These are phyloP conservation scores for Astrocystis sublimbata DNA, from an alignment of 495 filamentous ascomycete genomes.

Conservation along the genomic window DNA sequence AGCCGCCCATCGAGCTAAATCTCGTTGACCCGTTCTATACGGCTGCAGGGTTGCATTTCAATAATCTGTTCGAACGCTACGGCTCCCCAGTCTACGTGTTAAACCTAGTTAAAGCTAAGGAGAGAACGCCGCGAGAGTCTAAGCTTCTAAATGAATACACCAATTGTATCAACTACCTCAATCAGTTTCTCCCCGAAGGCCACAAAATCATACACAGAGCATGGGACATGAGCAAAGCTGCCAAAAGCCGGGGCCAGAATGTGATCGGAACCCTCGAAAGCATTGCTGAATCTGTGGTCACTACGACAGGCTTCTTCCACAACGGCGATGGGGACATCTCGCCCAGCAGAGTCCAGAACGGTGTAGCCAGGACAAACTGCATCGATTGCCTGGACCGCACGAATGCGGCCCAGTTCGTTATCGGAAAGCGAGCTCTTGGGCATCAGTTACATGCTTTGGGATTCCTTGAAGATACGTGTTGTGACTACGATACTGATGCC, in stretches of 20 bases:
- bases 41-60: conserved; percentile 94
- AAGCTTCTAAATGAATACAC: conserved; percentile 87
- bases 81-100: conserved; percentile 87
- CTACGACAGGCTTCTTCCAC: conserved; percentile 88
- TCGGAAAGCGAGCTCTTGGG: conserved; percentile 92
- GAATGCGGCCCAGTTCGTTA: conserved; percentile 96
- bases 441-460: conserved; percentile 92
- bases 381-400: conserved; percentile 97
- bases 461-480: conserved; percentile 71
- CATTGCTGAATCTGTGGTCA: conserved; percentile 84
- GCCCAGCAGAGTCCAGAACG: conserved; percentile 77
- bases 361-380: conserved; percentile 92
- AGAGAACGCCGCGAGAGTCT: conserved; percentile 89
- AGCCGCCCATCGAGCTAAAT: conserved; percentile 92
- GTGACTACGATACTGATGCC: conserved; percentile 93
- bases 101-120: conserved; percentile 90
- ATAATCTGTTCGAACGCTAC: conserved; percentile 92
- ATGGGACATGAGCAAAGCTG: conserved; percentile 97
- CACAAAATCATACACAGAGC: conserved; percentile 90
- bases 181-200: conserved; percentile 83
- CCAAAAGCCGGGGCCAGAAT: conserved; percentile 92
- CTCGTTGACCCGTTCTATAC: conserved; percentile 94
- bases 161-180: conserved; percentile 86
- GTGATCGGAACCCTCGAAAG: conserved; percentile 88
- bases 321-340: conserved; percentile 72